Percentiles rank a stretch among this genome's conserved stretches.
These are phyloP conservation scores for Maudiozyma serrabonitensis DNA, from an alignment of 805 yeast genomes.

Conservation along the genomic window DNA sequence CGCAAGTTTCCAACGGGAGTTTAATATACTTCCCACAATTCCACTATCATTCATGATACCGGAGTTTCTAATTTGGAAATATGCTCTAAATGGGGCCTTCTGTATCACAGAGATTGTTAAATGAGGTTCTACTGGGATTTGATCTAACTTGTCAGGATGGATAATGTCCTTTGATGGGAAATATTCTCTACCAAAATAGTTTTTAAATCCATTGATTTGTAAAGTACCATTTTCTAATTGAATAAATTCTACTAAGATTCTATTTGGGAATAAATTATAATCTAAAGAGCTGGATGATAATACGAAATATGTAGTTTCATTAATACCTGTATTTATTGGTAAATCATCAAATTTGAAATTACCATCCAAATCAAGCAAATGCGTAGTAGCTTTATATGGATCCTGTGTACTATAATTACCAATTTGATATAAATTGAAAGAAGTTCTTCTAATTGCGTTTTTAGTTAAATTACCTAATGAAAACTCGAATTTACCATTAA, in stretches of 20 bases:
- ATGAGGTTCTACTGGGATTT: constrained; percentile 13
- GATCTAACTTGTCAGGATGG: constrained; percentile 24
- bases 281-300: constrained; percentile 23
- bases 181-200: constrained; percentile 27
- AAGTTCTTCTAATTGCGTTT: constrained; percentile 14
- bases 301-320: constrained; percentile 23
- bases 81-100: constrained; percentile 26
- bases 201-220: constrained; percentile 18
- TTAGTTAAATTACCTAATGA: constrained; percentile 12
- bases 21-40: constrained; percentile 29
- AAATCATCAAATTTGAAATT: constrained; percentile 20
- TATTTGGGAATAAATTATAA: constrained; percentile 28
- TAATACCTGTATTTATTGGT: constrained; percentile 19
- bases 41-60: constrained; percentile 29
- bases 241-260: constrained; percentile 21
- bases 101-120: constrained; percentile 20
- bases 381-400: constrained; percentile 10
- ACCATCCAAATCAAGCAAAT: constrained; percentile 15
- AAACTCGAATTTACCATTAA: constrained; percentile 23
- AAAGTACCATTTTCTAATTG: constrained; percentile 14
- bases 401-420: constrained; percentile 10
- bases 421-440: constrained; percentile 22
- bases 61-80: constrained; percentile 26
- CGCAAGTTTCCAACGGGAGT: constrained; percentile 32
- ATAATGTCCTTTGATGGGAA: constrained; percentile 26